A percentile compares a stretch with the other conserved stretches of the same genome.
phyloP scores from a whole-genome alignment of 441 rosid genomes.

The Jatropha podagrica region DNA sequence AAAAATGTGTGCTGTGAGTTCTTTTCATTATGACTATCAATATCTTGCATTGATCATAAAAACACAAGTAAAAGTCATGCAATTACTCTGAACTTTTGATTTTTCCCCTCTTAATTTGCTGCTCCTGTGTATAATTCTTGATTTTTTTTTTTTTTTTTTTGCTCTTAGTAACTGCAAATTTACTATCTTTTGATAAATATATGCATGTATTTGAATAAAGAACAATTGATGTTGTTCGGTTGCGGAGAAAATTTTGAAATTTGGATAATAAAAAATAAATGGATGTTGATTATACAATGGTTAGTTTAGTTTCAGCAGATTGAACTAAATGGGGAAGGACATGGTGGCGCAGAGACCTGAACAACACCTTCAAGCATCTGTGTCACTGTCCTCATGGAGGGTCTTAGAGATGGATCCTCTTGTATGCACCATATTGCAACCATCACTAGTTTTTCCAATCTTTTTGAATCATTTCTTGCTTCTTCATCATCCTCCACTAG shows the following conservation, averaged over 20 bases:
- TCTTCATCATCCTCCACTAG: conserved; percentile 21
- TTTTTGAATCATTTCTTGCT: conserved; percentile 18
- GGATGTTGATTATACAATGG: background rate
- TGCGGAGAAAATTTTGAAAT: too few relatives aligned
- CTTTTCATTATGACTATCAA: background rate
- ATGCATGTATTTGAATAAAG: too few relatives aligned
- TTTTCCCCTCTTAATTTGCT: background rate
- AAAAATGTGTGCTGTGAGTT: too few relatives aligned
- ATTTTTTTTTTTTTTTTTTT: too few relatives aligned
- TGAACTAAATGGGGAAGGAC: background rate
- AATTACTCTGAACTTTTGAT: too few relatives aligned
- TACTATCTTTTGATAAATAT: too few relatives aligned
- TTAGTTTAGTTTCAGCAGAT: background rate
- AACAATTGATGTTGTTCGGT: too few relatives aligned
- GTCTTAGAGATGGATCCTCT: conserved; percentile 27
- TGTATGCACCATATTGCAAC: conserved; percentile 28
- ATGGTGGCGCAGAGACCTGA: conserved; percentile 27
- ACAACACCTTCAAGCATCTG: conserved; percentile 28
- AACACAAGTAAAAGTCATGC: background rate
- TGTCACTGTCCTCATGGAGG: conserved; percentile 28
- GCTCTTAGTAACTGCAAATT: too few relatives aligned
- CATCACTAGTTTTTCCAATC: conserved; percentile 18
- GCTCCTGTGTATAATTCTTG: background rate
- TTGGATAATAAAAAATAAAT: too few relatives aligned
- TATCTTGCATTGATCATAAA: background rate